phyloP scores from a whole-genome alignment of 495 filamentous ascomycete genomes.

The Tuber microsphaerosporum region DNA sequence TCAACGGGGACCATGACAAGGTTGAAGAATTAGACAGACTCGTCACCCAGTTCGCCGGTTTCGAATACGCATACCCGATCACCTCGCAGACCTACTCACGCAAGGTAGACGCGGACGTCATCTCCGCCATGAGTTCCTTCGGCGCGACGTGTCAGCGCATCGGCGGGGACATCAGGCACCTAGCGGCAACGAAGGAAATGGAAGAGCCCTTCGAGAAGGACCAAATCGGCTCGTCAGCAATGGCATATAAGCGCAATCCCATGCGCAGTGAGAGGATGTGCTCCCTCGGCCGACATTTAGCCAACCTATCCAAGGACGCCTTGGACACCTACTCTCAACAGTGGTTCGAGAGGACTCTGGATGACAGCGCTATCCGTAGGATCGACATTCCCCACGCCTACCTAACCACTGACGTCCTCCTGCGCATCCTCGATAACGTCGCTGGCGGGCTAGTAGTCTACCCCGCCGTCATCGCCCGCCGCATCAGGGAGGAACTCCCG shows the following conservation, averaged over 20 bases:
- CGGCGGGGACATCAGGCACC: conserved; percentile 66
- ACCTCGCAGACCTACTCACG: conserved; percentile 75
- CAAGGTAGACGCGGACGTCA: conserved; percentile 75
- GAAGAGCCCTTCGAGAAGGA: conserved; percentile 87
- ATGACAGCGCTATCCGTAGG: conserved; percentile 43
- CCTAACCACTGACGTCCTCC: conserved; percentile 73
- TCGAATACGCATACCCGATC: conserved; percentile 63
- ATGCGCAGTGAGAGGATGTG: conserved; percentile 85
- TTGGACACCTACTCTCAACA: conserved; percentile 72
- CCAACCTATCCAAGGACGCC: conserved; percentile 59
- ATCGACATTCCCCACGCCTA: conserved; percentile 67
- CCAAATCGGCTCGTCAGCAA: conserved; percentile 57
- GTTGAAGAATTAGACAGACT: conserved; percentile 70
- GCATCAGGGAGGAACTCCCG: conserved; percentile 70
- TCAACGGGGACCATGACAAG: conserved; percentile 71
- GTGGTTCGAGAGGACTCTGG: conserved; percentile 64
- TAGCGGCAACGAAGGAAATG: conserved; percentile 72
- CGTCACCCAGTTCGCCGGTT: conserved; percentile 78
- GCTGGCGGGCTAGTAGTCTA: conserved; percentile 78
- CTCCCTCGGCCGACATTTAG: conserved; percentile 63
- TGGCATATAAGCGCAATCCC: conserved; percentile 88
- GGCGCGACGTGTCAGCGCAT: conserved; percentile 75
- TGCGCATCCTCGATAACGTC: conserved; percentile 77
- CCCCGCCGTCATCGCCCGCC: conserved; percentile 63
- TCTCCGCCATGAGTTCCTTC: conserved; percentile 72